Base-by-base conservation (phyloP, 441 rosid species). In the Erysimum cheiri region DNA sequence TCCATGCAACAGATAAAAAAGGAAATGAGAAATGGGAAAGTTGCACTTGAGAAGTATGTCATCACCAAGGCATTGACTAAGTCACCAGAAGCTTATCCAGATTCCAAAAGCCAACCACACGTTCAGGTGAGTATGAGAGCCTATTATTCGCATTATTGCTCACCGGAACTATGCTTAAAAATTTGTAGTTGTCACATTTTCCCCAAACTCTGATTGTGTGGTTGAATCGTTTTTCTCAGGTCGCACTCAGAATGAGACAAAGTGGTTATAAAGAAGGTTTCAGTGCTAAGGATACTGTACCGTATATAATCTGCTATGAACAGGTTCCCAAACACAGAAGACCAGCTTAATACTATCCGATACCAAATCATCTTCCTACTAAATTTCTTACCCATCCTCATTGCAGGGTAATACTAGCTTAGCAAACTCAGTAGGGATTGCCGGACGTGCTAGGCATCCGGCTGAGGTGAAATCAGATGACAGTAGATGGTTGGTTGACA, bases 21-120 rank as follows among this genome's bases (percentile, higher is more conserved):
- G 76, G 93, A 95, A 46, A 91, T 91, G 96, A 89, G 96, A 84
- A 87, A 76, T 77, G 99, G 98, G 69, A 89, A 89, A 84, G 89
- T 91, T 64, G 86, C 79, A 22, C 92, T 95, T 64, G 95, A 92
- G 85, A 88, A 92, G 81, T 95, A 92, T 74, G 82, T 90, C 72
- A 95, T 95, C 75, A 89, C 97, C 74, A 92, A 92, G 87, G 75
- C 95, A 74, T 82, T 95, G 82, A 95, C 98, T 71, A 95, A 92
- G 76, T 87, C 92, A 37, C 97, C 96, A 46, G 93, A 87, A 87
- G 92, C 95, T 59, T 95, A 95, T 80, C 93, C 96, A 60, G 98
- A 95, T 85, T 89, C 93, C 73, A 92, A 85, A 84, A 90, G 87
- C 78, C 99, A 92, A 74, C 98, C 98, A n/a, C 99, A 95, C 77